Conservation (phyloP, 1,284 basidiomycete genomes). For the Sporisorium exsertum region DNA sequence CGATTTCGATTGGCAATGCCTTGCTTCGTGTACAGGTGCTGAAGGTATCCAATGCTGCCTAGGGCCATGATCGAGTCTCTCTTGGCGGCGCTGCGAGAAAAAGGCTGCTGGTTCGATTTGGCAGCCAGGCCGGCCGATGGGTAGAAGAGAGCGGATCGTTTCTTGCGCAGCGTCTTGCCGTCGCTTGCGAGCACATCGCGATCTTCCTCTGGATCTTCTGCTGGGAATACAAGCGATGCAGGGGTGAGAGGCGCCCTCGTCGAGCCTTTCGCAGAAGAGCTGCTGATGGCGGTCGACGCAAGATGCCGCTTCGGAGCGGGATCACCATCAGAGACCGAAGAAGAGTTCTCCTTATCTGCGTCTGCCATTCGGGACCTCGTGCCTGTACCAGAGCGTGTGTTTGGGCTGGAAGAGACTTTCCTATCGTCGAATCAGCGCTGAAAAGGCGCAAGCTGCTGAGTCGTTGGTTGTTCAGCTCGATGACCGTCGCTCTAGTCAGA, state of each 20-base stretch:
- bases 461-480: background rate
- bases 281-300: background rate
- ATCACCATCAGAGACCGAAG: background rate
- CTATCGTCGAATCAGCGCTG: background rate
- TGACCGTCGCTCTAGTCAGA: background rate
- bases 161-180: conserved; percentile 35
- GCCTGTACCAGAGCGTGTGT: background rate
- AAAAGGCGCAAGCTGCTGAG: background rate
- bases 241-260: background rate
- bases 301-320: conserved; percentile 1
- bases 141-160: conserved; percentile 43
- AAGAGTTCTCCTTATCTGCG: conserved; percentile 31
- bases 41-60: conserved; percentile 59
- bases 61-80: conserved; percentile 54
- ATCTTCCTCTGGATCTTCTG: conserved; percentile 29
- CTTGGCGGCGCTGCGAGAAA: conserved; percentile 58
- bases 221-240: conserved; percentile 25
- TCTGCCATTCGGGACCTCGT: conserved; percentile 12
- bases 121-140: conserved; percentile 38
- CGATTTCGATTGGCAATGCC: conserved; percentile 54
- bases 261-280: background rate
- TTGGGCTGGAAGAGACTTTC: background rate
- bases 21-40: conserved; percentile 58
- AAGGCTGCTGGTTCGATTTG: conserved; percentile 57
- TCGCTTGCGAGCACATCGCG: conserved; percentile 35